Evolutionary conservation across 2,329 filamentous ascomycete genomes (phyloP), one percentile per base, ranked within the genome.

Genomic region (Xylaria sp.): DNA sequence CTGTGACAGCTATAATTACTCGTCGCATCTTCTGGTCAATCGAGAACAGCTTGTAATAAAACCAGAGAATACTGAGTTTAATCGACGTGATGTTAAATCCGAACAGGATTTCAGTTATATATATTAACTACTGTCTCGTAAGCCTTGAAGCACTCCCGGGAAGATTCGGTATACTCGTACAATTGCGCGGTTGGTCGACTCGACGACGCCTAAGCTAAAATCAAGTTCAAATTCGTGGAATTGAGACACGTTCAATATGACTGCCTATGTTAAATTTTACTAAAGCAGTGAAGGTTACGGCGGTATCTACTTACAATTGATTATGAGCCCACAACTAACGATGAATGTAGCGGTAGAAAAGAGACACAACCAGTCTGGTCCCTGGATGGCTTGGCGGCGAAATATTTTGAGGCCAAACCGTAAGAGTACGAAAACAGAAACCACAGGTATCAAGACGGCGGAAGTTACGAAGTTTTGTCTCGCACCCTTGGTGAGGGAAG

Each of bases 31-130:
- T 57, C 19, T 30, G 19, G 19, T 68, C 19, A 2, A 61, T 45
- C 7, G 61, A 61, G 30, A 68, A 68, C 6, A 68, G 58, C 4
- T 19, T 51, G 12, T 65, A 12, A 12, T 68, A 68, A 48, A 65
- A 65, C 66, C 61, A 65, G 14, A 68, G 66, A 11, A 68, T 68
- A 19, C 66, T 68, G 8, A 68, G 45, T 54, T 68, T 68, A 1
- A 65, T 58, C n/a, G 56, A 6, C 2, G 66, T 68, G 19, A 68
- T 65, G n/a, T 48, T 55, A 32, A 61, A 57, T 14, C 56, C 61
- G 14, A 65, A 65, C 12, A 68, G 12, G 21, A 68, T 24, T 51
- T 68, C 66, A 14, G 39, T 64, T 4, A 53, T 60, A 14, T 63
- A 67, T 12, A 19, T 19, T 5, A 64, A 9, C 65, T 67, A 17